A percentile compares a stretch with the other conserved stretches of the same genome.
Conservation (phyloP, 2,329 filamentous ascomycete genomes). For the Botryotinia calthae region DNA sequence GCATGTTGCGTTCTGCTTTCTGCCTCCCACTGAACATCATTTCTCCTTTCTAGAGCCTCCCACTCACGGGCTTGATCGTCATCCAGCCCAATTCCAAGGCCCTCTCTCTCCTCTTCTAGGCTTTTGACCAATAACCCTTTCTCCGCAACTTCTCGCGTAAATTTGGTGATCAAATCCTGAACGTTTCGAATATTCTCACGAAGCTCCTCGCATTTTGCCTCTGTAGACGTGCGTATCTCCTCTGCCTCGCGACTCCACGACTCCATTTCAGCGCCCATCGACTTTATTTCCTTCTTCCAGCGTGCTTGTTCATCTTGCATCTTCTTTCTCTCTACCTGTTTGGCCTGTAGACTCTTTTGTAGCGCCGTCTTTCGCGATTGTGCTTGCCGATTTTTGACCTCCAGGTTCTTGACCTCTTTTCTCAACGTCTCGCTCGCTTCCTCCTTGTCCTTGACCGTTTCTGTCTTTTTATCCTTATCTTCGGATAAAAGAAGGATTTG, state of each 20-base stretch:
- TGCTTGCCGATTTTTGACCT: conserved; percentile 76
- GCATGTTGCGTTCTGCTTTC: conserved; percentile 31
- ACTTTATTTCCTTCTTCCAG: conserved; percentile 62
- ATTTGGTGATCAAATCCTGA: conserved; percentile 52
- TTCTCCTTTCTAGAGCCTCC: conserved; percentile 34
- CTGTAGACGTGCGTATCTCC: conserved; percentile 50
- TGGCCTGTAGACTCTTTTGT: conserved; percentile 68
- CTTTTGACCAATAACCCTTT: conserved; percentile 70
- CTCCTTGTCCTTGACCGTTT: conserved; percentile 82
- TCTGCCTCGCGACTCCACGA: conserved; percentile 54
- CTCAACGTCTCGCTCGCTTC: conserved; percentile 83
- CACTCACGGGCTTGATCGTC: conserved; percentile 46
- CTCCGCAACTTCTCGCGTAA: conserved; percentile 72
- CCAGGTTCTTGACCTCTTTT: conserved; percentile 74
- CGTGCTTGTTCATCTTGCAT: conserved; percentile 67
- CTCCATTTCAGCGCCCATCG: conserved; percentile 56
- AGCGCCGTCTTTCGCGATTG: conserved; percentile 77
- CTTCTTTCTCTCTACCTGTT: conserved; percentile 65
- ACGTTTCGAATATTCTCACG: conserved; percentile 56
- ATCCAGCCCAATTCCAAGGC: conserved; percentile 58
- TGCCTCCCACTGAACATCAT: conserved; percentile 38
- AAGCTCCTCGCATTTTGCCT: conserved; percentile 51
- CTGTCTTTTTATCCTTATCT: conserved; percentile 76
- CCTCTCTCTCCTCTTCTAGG: conserved; percentile 68
- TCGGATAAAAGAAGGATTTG: conserved; percentile 66